Evolutionary conservation across 768 basidiomycete genomes (phyloP), one percentile per base, ranked within the genome.

Genomic region (Filobasidium wieringae): DNA sequence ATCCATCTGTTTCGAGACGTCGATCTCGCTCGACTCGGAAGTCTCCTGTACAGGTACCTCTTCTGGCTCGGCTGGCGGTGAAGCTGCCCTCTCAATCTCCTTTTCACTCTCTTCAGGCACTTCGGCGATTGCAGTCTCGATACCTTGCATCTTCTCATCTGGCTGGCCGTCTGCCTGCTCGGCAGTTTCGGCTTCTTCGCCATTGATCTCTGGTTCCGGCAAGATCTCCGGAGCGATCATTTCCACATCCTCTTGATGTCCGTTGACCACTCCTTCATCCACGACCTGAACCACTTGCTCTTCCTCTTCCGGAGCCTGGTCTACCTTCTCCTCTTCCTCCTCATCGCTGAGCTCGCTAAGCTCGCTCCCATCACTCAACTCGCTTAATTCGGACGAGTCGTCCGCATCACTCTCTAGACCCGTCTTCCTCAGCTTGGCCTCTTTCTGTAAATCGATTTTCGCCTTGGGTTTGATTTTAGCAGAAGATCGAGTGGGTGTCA

Each of bases 371-470:
- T 72, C 71, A 19, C 67, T 68, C 66, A 72, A 64, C 36, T 69
- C 67, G 60, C 71, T 72, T 56, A 72, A 53, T 34, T 72, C 71
- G 47, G 68, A 69, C n/a, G 43, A 47, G 14, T 47, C 43, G 57
- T 69, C 69, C 12, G 65, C 65, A 12, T 62, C 65, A 22, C 22
- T 50, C 26, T 60, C 65, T 32, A 19, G 7, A 32, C 27, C 53
- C 27, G 43, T 19, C 27, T 27, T 24, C 14, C 17, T 32, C 19
- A 4, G 19, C 50, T 15, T 15, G 11, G n/a, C 15, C 17, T 14
- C 15, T 26, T 51, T 43, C 14, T 22, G 29, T 31, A 43, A 50
- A 1, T 27, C 59, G 4, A 32, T 47, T 26, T 37, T 50, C 26
- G 29, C 53, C 17, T 27, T 29, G 2, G 45, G 31, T 7, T 39